Evolutionary conservation across 2,329 filamentous ascomycete genomes (phyloP).

Genomic region (Fusarium staphyleae): DNA sequence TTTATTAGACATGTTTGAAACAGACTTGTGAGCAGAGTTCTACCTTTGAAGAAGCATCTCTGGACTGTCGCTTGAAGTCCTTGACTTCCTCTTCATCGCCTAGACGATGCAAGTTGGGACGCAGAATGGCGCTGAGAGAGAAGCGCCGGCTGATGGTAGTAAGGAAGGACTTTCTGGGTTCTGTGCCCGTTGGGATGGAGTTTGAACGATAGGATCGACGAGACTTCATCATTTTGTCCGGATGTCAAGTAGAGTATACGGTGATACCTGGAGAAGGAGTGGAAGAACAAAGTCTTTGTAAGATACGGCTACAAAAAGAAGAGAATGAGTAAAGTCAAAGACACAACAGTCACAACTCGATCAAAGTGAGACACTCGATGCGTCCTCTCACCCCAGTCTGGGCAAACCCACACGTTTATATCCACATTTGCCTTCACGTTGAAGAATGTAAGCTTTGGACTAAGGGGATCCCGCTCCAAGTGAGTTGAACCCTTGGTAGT

Average conservation of each 20-base stretch:
- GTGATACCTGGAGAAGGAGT: no score
- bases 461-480: slow-evolving; percentile 1
- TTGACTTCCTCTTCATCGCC: slow-evolving; percentile 18
- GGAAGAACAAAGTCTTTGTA: not conserved
- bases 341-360: not conserved
- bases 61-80: slow-evolving; percentile 4
- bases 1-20: not conserved
- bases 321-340: not conserved
- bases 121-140: slow-evolving; percentile 17
- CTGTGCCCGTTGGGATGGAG: slow-evolving; percentile 16
- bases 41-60: slow-evolving; percentile 18
- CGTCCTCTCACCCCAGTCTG: no score
- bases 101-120: slow-evolving; percentile 15
- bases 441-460: slow-evolving; percentile 25
- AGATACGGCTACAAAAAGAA: not conserved
- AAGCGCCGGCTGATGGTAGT: slow-evolving; percentile 22
- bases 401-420: slow-evolving; percentile 26
- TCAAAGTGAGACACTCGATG: slow-evolving; percentile 15
- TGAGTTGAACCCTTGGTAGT: slow-evolving; percentile 10
- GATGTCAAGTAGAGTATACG: not conserved
- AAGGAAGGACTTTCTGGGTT: slow-evolving; percentile 23
- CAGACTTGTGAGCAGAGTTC: not conserved
- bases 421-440: not conserved
- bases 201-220: slow-evolving; percentile 23
- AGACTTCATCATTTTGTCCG: slow-evolving; percentile 22